phyloP scores from a whole-genome alignment of 495 filamentous ascomycete species.

The Podospora sp. region DNA sequence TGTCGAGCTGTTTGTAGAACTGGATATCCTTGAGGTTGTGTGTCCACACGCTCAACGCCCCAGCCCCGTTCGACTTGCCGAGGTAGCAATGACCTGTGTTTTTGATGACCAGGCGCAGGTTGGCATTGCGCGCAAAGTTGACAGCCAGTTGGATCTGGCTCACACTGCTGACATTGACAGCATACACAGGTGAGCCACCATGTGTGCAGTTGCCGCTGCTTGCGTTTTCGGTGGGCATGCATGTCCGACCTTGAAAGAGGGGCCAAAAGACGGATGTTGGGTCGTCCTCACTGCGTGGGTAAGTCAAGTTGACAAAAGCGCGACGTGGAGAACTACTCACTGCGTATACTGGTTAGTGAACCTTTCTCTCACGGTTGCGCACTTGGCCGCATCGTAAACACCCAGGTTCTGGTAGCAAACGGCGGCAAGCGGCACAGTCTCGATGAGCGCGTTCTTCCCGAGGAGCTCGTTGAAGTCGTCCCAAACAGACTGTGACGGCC shows the following conservation, averaged over 20 bases:
- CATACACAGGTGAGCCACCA: conserved; percentile 35
- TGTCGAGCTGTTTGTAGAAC: conserved; percentile 35
- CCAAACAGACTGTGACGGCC: conserved; percentile 50
- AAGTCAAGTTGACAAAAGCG: no score
- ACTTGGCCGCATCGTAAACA: conserved; percentile 46
- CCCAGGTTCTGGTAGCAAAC: conserved; percentile 52
- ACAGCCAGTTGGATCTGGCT: conserved; percentile 62
- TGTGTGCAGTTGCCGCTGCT: background rate
- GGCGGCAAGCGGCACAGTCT: conserved; percentile 33
- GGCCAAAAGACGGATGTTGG: conserved; percentile 27
- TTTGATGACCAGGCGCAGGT: conserved; percentile 62
- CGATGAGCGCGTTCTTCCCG: conserved; percentile 30
- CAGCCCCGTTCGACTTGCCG: conserved; percentile 50
- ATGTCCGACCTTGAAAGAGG: conserved; percentile 17
- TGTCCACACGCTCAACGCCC: conserved; percentile 60
- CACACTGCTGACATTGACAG: conserved; percentile 56
- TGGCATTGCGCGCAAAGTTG: conserved; percentile 62
- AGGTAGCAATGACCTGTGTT: conserved; percentile 66
- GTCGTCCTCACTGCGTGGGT: conserved; percentile 11
- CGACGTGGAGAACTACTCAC: conserved; percentile 1
- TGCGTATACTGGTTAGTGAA: conserved; percentile 32
- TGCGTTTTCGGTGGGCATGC: background rate
- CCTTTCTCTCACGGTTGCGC: conserved; percentile 38
- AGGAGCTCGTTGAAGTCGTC: conserved; percentile 45
- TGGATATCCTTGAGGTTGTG: conserved; percentile 56